Evolutionary conservation across 139 green algal species (phyloP).

Genomic region (Volvox reticuliferus): DNA sequence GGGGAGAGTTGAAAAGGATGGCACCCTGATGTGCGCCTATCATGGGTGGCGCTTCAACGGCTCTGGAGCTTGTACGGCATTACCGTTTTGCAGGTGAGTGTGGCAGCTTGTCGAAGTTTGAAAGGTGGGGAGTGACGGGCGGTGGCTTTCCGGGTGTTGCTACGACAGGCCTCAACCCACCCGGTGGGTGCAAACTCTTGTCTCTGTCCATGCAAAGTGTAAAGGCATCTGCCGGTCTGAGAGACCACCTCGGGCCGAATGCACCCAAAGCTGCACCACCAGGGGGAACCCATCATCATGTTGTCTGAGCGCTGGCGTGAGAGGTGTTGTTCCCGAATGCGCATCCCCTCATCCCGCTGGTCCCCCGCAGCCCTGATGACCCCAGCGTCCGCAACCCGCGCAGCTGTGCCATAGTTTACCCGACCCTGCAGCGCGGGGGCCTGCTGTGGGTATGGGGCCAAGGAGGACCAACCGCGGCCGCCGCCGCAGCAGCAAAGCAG

Average conservation of each 20-base stretch:
- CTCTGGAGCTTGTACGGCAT: constrained; percentile 42
- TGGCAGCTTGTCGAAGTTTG: too few species aligned
- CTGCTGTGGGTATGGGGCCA: constrained; percentile 53
- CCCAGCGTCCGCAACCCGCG: background rate
- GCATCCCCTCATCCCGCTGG: background rate
- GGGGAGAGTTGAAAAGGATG: constrained; percentile 60
- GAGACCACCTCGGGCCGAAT: too few species aligned
- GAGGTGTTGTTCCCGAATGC: too few species aligned
- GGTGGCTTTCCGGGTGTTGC: too few species aligned
- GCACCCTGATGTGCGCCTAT: constrained; percentile 65
- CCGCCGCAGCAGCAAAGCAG: background rate
- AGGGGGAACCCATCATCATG: too few species aligned
- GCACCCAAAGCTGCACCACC: too few species aligned
- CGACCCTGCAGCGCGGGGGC: background rate
- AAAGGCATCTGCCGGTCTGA: too few species aligned
- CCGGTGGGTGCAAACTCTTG: too few species aligned
- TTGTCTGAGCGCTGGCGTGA: too few species aligned
- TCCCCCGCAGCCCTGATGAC: background rate
- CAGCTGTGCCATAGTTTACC: constrained; percentile 6
- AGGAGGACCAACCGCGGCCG: background rate
- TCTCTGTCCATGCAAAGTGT: too few species aligned
- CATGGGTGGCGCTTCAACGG: constrained; percentile 60
- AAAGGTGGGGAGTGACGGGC: too few species aligned
- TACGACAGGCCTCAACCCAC: too few species aligned
- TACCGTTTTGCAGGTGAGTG: background rate